Percentiles rank a stretch among this genome's conserved stretches.
Evolutionary conservation across 2,329 filamentous ascomycete species (phyloP).

Genomic region (Fusarium sp.): DNA sequence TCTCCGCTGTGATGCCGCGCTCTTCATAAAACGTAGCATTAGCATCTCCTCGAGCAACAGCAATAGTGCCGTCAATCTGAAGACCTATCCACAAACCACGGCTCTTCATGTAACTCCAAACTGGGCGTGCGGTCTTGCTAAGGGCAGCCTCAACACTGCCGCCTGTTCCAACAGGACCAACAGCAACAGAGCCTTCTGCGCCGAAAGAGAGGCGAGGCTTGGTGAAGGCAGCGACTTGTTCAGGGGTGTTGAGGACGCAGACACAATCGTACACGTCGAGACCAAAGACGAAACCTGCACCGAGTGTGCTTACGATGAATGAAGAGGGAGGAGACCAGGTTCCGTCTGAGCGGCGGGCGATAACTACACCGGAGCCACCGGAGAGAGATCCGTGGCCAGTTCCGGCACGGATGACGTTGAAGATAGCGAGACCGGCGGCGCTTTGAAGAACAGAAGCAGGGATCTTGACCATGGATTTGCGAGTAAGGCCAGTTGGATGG

Average conservation of each 20-base stretch:
- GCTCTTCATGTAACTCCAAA: slow-evolving; percentile 86
- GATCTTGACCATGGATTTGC: slow-evolving; percentile 53
- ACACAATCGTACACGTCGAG: slow-evolving; percentile 84
- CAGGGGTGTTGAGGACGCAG: slow-evolving; percentile 76
- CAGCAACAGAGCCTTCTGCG: slow-evolving; percentile 75
- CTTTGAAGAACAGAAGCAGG: slow-evolving; percentile 62
- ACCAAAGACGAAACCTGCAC: slow-evolving; percentile 76
- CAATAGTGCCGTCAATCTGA: slow-evolving; percentile 82
- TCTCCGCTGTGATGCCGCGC: slow-evolving; percentile 51
- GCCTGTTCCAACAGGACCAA: slow-evolving; percentile 69
- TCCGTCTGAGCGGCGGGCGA: slow-evolving; percentile 68
- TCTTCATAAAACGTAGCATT: slow-evolving; percentile 83
- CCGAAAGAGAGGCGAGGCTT: slow-evolving; percentile 75
- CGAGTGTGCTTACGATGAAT: slow-evolving; percentile 77
- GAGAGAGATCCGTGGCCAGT: slow-evolving; percentile 66
- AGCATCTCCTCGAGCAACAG: slow-evolving; percentile 80
- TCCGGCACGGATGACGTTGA: slow-evolving; percentile 71
- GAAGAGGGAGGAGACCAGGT: slow-evolving; percentile 79
- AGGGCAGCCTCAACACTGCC: slow-evolving; percentile 62
- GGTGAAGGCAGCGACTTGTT: slow-evolving; percentile 75
- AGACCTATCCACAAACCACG: slow-evolving; percentile 83
- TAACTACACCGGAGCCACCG: slow-evolving; percentile 69
- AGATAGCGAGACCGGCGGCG: slow-evolving; percentile 70
- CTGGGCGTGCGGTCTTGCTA: slow-evolving; percentile 61
- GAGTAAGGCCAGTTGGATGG: slow-evolving; percentile 50